Percentiles rank a stretch among this genome's conserved stretches.
Conservation (phyloP, 495 filamentous ascomycete genomes). For the Penicillium roqueforti region DNA sequence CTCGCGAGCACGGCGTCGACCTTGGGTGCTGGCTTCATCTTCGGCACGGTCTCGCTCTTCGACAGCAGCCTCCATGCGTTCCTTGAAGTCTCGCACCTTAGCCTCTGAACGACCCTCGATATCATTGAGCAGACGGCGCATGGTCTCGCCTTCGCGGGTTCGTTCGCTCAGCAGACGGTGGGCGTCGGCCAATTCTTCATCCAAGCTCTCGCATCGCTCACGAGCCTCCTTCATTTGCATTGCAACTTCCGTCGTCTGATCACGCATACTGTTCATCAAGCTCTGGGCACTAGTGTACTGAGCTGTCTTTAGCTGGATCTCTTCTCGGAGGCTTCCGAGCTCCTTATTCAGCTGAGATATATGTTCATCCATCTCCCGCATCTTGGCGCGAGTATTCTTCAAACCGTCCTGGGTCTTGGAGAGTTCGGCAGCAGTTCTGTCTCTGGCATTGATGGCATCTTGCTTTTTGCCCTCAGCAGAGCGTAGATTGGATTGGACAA, state of each 20-base stretch:
- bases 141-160: constrained; percentile 91
- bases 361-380: constrained; percentile 70
- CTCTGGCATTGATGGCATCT: constrained; percentile 65
- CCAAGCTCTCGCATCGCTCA: constrained; percentile 76
- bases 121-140: constrained; percentile 83
- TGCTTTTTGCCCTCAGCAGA: constrained; percentile 72
- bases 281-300: constrained; percentile 82
- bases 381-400: constrained; percentile 53
- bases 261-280: constrained; percentile 84
- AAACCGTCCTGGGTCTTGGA: constrained; percentile 66
- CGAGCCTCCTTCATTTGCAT: constrained; percentile 90
- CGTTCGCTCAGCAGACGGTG: constrained; percentile 86
- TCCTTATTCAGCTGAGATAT: constrained; percentile 60
- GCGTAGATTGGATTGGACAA: constrained; percentile 68
- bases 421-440: constrained; percentile 64
- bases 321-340: constrained; percentile 65
- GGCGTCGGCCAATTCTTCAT: constrained; percentile 87
- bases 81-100: constrained; percentile 81
- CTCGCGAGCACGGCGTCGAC: constrained; percentile 72
- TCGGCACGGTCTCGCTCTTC: constrained; percentile 92
- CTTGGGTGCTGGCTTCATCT: constrained; percentile 77
- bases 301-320: constrained; percentile 76
- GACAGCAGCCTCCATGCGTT: constrained; percentile 78
- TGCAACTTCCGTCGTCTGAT: constrained; percentile 82
- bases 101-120: constrained; percentile 77